A percentile compares a stretch with the other conserved stretches of the same genome.
Evolutionary conservation across 2,329 filamentous ascomycete species (phyloP).

Genomic region (Coccinonectria pachysandricola): DNA sequence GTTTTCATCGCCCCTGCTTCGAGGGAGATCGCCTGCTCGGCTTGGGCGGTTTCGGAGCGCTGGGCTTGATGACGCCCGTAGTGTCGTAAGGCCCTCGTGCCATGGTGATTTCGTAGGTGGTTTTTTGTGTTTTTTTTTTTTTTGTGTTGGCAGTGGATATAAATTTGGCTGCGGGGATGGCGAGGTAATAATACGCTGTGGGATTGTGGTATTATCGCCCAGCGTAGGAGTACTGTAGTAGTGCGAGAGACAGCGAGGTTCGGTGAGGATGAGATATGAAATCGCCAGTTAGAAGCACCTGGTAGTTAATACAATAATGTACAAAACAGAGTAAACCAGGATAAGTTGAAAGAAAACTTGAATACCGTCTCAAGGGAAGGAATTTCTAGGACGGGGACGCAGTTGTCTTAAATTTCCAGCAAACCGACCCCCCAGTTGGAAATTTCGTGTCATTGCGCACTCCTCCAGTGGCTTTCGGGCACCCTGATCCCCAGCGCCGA

Average conservation of each 20-base stretch:
- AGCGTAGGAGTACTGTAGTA: background rate
- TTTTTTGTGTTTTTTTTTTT: too few species aligned
- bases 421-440: background rate
- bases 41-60: slow-evolving; percentile 26
- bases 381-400: slow-evolving; percentile 4
- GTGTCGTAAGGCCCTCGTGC: slow-evolving; percentile 28
- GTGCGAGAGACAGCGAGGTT: slow-evolving; percentile 1
- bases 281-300: too few species aligned
- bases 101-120: slow-evolving; percentile 14
- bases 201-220: too few species aligned
- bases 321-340: too few species aligned
- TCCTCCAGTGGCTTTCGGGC: slow-evolving; percentile 4
- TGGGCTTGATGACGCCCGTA: slow-evolving; percentile 28
- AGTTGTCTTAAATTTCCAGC: slow-evolving; percentile 5
- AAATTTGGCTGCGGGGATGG: slow-evolving; percentile 1
- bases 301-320: too few species aligned
- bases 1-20: slow-evolving; percentile 7
- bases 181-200: too few species aligned
- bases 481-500: slow-evolving; percentile 1
- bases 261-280: too few species aligned
- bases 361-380: too few species aligned
- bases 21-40: slow-evolving; percentile 13
- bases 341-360: slow-evolving; percentile 5
- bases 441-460: slow-evolving; percentile 4
- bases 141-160: too few species aligned